Evolutionary conservation across 2,329 filamentous ascomycete genomes (phyloP), one percentile per base, ranked within the genome.

Genomic region (Thielaviopsis punctulata): DNA sequence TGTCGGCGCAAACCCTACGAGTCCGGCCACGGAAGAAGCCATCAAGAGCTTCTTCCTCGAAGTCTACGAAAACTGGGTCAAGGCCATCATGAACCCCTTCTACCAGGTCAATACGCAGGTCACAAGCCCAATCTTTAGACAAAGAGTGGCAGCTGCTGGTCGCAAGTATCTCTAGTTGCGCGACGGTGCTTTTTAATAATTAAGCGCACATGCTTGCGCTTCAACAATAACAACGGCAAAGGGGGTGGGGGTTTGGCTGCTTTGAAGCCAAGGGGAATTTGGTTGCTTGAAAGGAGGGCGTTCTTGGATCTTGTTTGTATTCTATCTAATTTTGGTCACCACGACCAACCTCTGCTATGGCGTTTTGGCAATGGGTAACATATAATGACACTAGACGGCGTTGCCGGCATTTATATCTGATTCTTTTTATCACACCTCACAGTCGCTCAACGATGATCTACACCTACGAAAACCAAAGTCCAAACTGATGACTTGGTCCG

Each of bases 71-170:
- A 87, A 82, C 59, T 98, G 90, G 82, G 79, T 95, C 58, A 98
- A 98, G 74, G 86, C 89, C 12, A 80, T 89, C 54, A 96, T 98
- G 92, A 96, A 80, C 63, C 92, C 92, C 0, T 98, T 98, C 65
- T 96, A 95, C 70, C 75, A 76, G 51, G 79, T 83, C 52, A 90
- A 94, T 58, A 84, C 84, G 73, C 82, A 86, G 59, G 81, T 98
- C 50, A 80, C 75, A 62, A 96, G 89, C 66, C 84, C 87, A 0
- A 77, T 95, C 1, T 98, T 98, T 65, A 76, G 86, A 58, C 72
- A 77, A 52, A 78, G 85, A 61, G 88, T 98, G 19, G 80, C 79
- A 1, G 86, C 86, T 2, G 90, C 90, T 0, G 92, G 88, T 59
- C 87, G 86, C 69, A 98, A 96, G 67, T 95, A 92, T 68, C 66